Percentiles rank a stretch among this genome's conserved stretches.
These are phyloP conservation scores for Penicillium sp. DNA, from an alignment of 2,329 filamentous ascomycete species.

Conservation along the genomic window DNA sequence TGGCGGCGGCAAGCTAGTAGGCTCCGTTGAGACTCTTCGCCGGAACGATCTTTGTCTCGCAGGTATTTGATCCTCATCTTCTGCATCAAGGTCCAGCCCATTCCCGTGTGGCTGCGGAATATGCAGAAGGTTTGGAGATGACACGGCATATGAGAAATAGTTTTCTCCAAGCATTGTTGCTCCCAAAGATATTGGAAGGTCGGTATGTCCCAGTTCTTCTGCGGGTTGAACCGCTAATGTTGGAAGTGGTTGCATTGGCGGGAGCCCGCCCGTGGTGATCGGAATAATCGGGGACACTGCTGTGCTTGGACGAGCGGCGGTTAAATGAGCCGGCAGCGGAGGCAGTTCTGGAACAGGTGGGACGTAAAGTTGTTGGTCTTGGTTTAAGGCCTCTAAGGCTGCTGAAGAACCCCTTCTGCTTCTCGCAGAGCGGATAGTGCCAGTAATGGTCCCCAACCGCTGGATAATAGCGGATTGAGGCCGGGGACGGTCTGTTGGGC, in stretches of 20 bases:
- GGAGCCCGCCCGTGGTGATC: slow-evolving; percentile 1
- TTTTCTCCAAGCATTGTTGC: slow-evolving; percentile 19
- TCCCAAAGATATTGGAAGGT: slow-evolving; percentile 11
- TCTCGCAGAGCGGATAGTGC: slow-evolving; percentile 20
- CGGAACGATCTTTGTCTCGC: slow-evolving; percentile 22
- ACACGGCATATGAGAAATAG: slow-evolving; percentile 33
- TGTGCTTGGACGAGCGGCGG: background rate
- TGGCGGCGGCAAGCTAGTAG: slow-evolving; percentile 29
- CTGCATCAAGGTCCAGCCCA: slow-evolving; percentile 17
- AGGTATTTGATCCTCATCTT: slow-evolving; percentile 21
- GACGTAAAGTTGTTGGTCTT: slow-evolving; percentile 1
- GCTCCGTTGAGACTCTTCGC: slow-evolving; percentile 35
- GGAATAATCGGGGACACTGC: slow-evolving; percentile 5
- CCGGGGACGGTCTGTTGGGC: slow-evolving; percentile 21
- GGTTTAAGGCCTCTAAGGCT: slow-evolving; percentile 3
- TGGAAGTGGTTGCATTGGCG: slow-evolving; percentile 14
- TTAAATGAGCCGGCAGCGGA: background rate
- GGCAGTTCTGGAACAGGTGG: background rate
- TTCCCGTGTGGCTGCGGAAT: slow-evolving; percentile 21
- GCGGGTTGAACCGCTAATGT: slow-evolving; percentile 16
- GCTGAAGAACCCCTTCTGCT: slow-evolving; percentile 17
- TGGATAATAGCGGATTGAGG: slow-evolving; percentile 28
- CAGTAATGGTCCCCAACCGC: slow-evolving; percentile 28
- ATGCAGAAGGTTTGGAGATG: slow-evolving; percentile 34
- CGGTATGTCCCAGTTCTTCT: slow-evolving; percentile 3